A percentile compares a stretch with the other conserved stretches of the same genome.
phyloP scores from a whole-genome alignment of 2,329 filamentous ascomycete species.

The Penicillium sp. region DNA sequence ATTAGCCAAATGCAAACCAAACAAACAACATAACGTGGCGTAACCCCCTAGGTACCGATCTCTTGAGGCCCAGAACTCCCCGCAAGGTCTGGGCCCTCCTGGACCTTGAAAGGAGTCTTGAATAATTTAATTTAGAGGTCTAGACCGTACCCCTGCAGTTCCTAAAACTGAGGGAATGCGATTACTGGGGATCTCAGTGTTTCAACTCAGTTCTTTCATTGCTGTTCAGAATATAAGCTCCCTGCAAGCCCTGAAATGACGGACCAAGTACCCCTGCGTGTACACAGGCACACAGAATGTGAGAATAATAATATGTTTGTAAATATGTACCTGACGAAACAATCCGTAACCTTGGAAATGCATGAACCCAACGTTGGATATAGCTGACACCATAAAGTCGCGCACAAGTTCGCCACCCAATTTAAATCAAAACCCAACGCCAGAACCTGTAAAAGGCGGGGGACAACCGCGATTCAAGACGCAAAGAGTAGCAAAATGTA shows the following conservation, averaged over 20 bases:
- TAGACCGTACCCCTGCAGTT: slow-evolving; percentile 25
- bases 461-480: slow-evolving; percentile 12
- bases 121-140: slow-evolving; percentile 23
- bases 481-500: slow-evolving; percentile 21
- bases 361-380: slow-evolving; percentile 11
- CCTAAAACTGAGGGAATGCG: background rate
- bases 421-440: slow-evolving; percentile 20
- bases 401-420: slow-evolving; percentile 5
- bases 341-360: slow-evolving; percentile 4
- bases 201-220: no score
- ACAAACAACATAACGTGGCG: background rate
- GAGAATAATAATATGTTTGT: slow-evolving; percentile 13
- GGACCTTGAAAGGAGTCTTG: slow-evolving; percentile 15
- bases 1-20: background rate
- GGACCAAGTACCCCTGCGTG: background rate
- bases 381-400: slow-evolving; percentile 14
- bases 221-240: no score
- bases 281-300: background rate
- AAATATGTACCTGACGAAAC: slow-evolving; percentile 23
- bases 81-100: slow-evolving; percentile 31
- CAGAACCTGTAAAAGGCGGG: slow-evolving; percentile 21
- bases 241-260: background rate
- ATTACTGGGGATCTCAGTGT: no score
- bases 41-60: slow-evolving; percentile 6
- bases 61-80: slow-evolving; percentile 30